Percentiles rank a stretch among this genome's conserved stretches.
Evolutionary conservation across 2,329 filamentous ascomycete species (phyloP).

Genomic region (Zopfia rhizophila): DNA sequence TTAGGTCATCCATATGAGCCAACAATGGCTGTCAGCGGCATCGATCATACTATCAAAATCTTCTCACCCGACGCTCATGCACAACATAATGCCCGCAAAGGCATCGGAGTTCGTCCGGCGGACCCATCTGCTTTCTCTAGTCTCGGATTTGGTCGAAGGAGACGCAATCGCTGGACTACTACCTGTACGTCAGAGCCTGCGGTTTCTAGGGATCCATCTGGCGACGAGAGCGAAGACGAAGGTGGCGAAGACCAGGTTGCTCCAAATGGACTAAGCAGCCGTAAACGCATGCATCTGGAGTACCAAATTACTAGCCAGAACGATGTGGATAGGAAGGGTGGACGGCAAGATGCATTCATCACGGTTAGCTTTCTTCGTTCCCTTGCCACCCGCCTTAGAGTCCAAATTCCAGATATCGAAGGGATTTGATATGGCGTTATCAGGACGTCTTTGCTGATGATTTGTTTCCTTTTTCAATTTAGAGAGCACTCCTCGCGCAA

Average conservation of each 20-base stretch:
- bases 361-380: conserved; percentile 55
- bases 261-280: conserved; percentile 62
- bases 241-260: conserved; percentile 53
- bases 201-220: conserved; percentile 3
- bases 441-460: background rate
- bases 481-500: conserved; percentile 49
- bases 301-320: conserved; percentile 72
- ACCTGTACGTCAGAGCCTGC: conserved; percentile 43
- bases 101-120: conserved; percentile 66
- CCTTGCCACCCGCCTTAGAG: conserved; percentile 3
- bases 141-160: conserved; percentile 36
- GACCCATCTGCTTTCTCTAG: conserved; percentile 57
- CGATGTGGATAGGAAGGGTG: conserved; percentile 67
- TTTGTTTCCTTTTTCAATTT: background rate
- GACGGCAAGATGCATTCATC: conserved; percentile 67
- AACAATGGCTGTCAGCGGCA: conserved; percentile 72
- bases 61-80: conserved; percentile 70
- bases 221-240: conserved; percentile 33
- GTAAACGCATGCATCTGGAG: conserved; percentile 68
- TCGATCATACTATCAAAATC: conserved; percentile 75
- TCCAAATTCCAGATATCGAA: background rate
- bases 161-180: conserved; percentile 11
- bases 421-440: background rate
- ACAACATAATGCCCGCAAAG: conserved; percentile 66
- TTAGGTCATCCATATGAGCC: conserved; percentile 73